These are phyloP conservation scores for Aquilaria malaccensis DNA, from an alignment of 345 rosid genomes.

Conservation along the genomic window DNA sequence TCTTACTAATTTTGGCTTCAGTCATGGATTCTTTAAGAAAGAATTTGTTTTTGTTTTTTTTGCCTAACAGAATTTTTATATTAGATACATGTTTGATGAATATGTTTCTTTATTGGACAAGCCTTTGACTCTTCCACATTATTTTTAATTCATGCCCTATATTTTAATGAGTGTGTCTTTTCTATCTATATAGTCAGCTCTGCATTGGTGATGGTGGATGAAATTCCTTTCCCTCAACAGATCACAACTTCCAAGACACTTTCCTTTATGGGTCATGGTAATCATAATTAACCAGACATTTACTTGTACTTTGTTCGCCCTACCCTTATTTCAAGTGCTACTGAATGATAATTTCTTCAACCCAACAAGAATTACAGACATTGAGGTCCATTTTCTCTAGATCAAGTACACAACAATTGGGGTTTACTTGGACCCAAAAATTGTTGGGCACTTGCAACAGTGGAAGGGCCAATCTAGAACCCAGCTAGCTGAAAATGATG, in stretches of 20 bases:
- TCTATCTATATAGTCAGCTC: slow-evolving; percentile 44
- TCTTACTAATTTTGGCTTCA: too few relatives aligned
- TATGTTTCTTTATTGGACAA: too few relatives aligned
- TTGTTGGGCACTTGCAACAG: slow-evolving; percentile 39
- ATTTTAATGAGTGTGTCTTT: too few relatives aligned
- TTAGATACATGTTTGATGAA: too few relatives aligned
- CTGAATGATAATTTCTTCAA: slow-evolving; percentile 73
- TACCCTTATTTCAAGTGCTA: slow-evolving; percentile 90
- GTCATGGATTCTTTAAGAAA: too few relatives aligned
- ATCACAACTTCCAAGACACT: slow-evolving; percentile 53
- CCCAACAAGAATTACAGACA: too few relatives aligned
- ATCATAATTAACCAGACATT: neutral
- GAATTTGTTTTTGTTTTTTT: too few relatives aligned
- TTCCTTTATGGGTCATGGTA: slow-evolving; percentile 67
- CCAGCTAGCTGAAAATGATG: slow-evolving; percentile 57
- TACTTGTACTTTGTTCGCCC: slow-evolving; percentile 15
- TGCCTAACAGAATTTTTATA: too few relatives aligned
- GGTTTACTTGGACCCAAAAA: neutral
- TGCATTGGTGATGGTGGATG: slow-evolving; percentile 18
- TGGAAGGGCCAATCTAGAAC: slow-evolving; percentile 83
- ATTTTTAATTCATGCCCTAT: too few relatives aligned
- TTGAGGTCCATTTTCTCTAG: too few relatives aligned
- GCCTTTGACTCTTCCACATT: too few relatives aligned
- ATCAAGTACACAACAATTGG: too few relatives aligned
- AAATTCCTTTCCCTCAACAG: slow-evolving; percentile 55